Percentiles rank a stretch among this genome's conserved stretches.
phyloP scores from a whole-genome alignment of 164 flowering plant species.

The Annona squamosa region DNA sequence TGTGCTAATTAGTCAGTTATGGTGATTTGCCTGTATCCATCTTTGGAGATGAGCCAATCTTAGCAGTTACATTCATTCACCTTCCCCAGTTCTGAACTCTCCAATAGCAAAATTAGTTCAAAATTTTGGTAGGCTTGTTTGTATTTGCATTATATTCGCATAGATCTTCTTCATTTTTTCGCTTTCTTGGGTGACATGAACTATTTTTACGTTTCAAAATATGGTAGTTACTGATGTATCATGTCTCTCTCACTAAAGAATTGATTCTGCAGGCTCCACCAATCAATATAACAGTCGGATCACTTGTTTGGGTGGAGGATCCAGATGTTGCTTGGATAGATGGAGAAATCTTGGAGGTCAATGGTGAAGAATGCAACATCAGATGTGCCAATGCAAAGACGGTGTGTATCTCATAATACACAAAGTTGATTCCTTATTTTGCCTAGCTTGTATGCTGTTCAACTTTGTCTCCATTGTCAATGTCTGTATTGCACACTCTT shows the following conservation, averaged over 20 bases:
- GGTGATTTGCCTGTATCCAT: background rate
- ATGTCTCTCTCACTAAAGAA: background rate
- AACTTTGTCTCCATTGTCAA: background rate
- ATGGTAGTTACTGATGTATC: background rate
- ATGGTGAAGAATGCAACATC: conserved; percentile 46
- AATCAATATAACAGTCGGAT: conserved; percentile 43
- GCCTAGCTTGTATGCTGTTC: background rate
- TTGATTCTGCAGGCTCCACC: conserved; percentile 38
- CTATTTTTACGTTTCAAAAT: background rate
- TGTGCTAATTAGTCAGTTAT: background rate
- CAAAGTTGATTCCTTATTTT: background rate
- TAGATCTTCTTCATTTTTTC: background rate
- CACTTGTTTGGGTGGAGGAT: conserved; percentile 86
- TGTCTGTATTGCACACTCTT: background rate
- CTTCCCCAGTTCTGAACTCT: background rate
- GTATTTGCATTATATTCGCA: background rate
- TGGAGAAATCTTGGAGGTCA: conserved; percentile 67
- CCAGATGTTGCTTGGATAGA: conserved; percentile 75
- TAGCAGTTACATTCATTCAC: background rate
- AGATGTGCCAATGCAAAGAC: conserved; percentile 53
- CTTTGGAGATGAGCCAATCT: background rate
- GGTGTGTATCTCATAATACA: conserved; percentile 19
- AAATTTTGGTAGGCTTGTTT: background rate
- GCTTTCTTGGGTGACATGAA: background rate
- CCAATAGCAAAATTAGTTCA: background rate